phyloP scores from a whole-genome alignment of 2,329 filamentous ascomycete genomes.

The Penicillium sp. region DNA sequence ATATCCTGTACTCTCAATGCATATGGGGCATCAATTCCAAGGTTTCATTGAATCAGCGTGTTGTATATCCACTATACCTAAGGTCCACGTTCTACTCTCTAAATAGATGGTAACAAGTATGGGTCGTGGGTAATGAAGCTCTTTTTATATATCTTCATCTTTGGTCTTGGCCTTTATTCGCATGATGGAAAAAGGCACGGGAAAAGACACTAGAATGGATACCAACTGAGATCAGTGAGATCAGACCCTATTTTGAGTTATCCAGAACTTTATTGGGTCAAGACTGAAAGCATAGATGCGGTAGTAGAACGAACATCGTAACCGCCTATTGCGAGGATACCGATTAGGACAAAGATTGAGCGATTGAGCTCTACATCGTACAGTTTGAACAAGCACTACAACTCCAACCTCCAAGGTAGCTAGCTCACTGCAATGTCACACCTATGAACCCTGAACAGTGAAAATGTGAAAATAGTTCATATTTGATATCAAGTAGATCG shows the following conservation, averaged over 20 bases:
- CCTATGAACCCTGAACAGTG: background rate
- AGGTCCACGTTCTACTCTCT: background rate
- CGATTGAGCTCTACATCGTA: background rate
- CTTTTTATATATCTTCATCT: background rate
- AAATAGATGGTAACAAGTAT: background rate
- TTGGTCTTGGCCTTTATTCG: background rate
- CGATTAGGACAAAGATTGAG: background rate
- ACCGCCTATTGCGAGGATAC: background rate
- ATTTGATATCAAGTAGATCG: background rate
- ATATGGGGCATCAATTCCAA: conserved; percentile 24
- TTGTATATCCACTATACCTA: no score
- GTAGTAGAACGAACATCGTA: background rate
- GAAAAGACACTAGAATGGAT: background rate
- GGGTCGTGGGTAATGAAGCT: background rate
- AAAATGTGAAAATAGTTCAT: background rate
- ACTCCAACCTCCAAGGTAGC: background rate
- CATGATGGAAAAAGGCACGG: background rate
- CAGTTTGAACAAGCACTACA: background rate
- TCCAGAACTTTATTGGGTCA: background rate
- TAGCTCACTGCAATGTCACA: background rate
- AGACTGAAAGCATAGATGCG: background rate
- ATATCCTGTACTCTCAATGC: conserved; percentile 34
- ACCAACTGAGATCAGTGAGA: background rate
- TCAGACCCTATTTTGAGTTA: background rate
- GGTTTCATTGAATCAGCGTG: conserved; percentile 2